Percentiles rank a stretch among this genome's conserved stretches.
phyloP scores from a whole-genome alignment of 2,329 filamentous ascomycete species.

The Chaetomiaceae sp. region DNA sequence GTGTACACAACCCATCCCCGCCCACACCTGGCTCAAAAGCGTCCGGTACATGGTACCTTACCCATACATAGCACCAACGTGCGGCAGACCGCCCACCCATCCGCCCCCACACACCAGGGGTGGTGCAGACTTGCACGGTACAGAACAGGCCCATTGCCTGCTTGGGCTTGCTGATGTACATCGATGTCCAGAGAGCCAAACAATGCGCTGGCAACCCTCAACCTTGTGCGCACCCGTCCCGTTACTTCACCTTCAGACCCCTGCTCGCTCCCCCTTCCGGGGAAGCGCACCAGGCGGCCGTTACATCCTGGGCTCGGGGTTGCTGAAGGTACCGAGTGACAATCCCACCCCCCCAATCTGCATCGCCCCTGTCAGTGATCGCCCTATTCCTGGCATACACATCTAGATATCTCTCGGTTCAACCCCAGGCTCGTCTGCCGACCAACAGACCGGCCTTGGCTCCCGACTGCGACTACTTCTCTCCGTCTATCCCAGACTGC shows the following conservation, averaged over 20 bases:
- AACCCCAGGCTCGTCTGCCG: slow-evolving; percentile 12
- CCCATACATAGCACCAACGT: slow-evolving; percentile 15
- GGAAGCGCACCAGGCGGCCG: slow-evolving; percentile 9
- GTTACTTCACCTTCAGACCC: slow-evolving; percentile 1
- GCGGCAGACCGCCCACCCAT: slow-evolving; percentile 4
- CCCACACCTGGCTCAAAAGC: not conserved
- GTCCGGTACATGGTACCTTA: slow-evolving; percentile 21
- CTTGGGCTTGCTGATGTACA: slow-evolving; percentile 12
- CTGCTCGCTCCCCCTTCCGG: slow-evolving; percentile 3
- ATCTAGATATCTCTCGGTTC: slow-evolving; percentile 13
- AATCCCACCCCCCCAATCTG: slow-evolving; percentile 6
- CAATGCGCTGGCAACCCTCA: slow-evolving; percentile 20
- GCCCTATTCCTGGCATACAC: slow-evolving; percentile 15
- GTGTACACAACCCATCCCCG: slow-evolving; percentile 11
- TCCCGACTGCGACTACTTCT: slow-evolving; percentile 3
- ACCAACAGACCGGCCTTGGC: slow-evolving; percentile 16
- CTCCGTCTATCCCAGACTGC: slow-evolving; percentile 6
- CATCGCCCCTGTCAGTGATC: slow-evolving; percentile 20
- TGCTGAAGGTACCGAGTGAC: slow-evolving; percentile 14
- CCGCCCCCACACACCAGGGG: slow-evolving; percentile 10
- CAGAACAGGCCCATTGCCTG: slow-evolving; percentile 12
- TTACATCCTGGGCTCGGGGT: slow-evolving; percentile 5
- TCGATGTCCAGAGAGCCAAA: slow-evolving; percentile 20
- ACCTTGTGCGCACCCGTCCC: slow-evolving; percentile 16
- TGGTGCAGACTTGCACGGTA: slow-evolving; percentile 18